phyloP scores from a whole-genome alignment of 2,329 filamentous ascomycete genomes.

The Trichothecium sympodiale region DNA sequence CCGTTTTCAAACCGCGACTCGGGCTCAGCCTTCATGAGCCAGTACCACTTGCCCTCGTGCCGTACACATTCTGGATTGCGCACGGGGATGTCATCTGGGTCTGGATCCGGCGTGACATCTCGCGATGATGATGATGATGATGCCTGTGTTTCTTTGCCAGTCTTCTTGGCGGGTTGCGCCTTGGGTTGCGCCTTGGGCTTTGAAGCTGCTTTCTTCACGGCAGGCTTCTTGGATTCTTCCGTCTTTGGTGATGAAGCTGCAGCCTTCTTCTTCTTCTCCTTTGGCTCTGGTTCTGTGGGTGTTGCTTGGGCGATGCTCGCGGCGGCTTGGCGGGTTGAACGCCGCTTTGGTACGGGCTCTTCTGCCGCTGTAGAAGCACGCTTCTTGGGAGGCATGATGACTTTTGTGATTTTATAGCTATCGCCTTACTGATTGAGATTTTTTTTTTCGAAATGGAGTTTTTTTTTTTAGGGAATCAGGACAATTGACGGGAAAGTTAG shows the following conservation, averaged over 20 bases:
- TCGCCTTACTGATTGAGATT: no score
- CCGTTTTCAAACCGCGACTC: slow-evolving; percentile 79
- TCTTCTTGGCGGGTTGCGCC: slow-evolving; percentile 2
- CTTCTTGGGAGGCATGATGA: slow-evolving; percentile 12
- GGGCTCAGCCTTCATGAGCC: slow-evolving; percentile 83
- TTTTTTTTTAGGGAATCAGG: no score
- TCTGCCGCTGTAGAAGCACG: slow-evolving; percentile 6
- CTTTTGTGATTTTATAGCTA: no score
- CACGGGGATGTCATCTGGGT: slow-evolving; percentile 22
- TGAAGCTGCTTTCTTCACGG: slow-evolving; percentile 1
- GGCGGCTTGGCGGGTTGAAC: slow-evolving; percentile 15
- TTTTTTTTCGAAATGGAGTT: no score
- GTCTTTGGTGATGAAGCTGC: background rate
- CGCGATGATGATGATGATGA: slow-evolving; percentile 1
- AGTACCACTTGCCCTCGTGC: slow-evolving; percentile 44
- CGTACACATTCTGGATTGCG: slow-evolving; percentile 25
- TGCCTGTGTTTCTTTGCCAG: background rate
- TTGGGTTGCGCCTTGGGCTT: slow-evolving; percentile 1
- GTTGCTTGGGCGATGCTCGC: no score
- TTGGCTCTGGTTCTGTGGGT: background rate
- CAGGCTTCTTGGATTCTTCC: background rate
- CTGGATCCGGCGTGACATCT: slow-evolving; percentile 15
- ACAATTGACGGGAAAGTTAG: no score
- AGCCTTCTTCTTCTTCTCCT: no score
- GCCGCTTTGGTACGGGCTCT: slow-evolving; percentile 14